phyloP scores from a whole-genome alignment of 1,284 basidiomycete genomes.

The Inonotus obliquus region DNA sequence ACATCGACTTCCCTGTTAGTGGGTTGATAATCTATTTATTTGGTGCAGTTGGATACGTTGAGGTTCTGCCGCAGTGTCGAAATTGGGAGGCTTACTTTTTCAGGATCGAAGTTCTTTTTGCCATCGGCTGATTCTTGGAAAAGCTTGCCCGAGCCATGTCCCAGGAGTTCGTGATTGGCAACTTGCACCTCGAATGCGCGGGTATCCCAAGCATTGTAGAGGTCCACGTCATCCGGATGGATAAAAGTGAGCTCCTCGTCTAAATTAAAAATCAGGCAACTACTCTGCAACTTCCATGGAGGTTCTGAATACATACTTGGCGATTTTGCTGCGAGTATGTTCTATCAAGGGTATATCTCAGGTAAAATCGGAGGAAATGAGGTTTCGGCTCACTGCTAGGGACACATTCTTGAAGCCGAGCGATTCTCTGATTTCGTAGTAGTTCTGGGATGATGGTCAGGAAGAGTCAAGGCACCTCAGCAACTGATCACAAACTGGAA shows the following conservation, averaged over 20 bases:
- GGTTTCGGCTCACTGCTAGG: constrained; percentile 47
- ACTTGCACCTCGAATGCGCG: constrained; percentile 81
- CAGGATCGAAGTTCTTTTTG: constrained; percentile 72
- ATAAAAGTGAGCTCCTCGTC: constrained; percentile 78
- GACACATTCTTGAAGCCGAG: constrained; percentile 84
- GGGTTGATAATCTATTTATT: constrained; percentile 65
- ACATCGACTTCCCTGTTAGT: constrained; percentile 77
- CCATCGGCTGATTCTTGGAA: constrained; percentile 74
- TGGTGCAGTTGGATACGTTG: background rate
- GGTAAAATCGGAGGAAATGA: background rate
- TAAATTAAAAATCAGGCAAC: constrained; percentile 25
- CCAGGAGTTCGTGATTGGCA: constrained; percentile 79
- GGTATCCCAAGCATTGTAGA: constrained; percentile 74
- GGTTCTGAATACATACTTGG: constrained; percentile 43
- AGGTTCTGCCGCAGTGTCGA: constrained; percentile 4
- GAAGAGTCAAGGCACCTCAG: background rate
- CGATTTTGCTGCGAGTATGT: constrained; percentile 80
- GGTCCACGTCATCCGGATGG: constrained; percentile 61
- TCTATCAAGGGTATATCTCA: constrained; percentile 34
- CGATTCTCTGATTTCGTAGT: constrained; percentile 75
- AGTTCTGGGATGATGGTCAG: constrained; percentile 43
- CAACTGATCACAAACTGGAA: constrained; percentile 46
- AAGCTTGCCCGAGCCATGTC: constrained; percentile 76
- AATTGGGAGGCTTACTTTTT: constrained; percentile 37
- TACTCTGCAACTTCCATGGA: background rate